Evolutionary conservation across 2,329 filamentous ascomycete species (phyloP).

Genomic region (Aspergillus quadrilineatus): DNA sequence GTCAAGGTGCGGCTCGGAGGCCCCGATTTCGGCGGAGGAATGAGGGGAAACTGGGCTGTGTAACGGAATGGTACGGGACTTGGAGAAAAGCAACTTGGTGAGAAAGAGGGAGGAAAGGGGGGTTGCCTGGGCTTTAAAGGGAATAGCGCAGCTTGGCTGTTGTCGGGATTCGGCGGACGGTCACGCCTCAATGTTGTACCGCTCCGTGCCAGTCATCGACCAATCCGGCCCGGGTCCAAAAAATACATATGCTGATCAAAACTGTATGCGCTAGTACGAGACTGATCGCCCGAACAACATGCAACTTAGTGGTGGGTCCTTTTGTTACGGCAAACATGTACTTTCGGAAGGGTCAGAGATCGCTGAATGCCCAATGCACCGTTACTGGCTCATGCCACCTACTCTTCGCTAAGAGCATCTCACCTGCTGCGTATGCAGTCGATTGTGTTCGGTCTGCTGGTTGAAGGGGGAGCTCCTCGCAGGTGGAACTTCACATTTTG

Average conservation of each 20-base stretch:
- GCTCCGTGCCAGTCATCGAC: slow-evolving; percentile 27
- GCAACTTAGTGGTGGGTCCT: slow-evolving; percentile 21
- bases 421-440: slow-evolving; percentile 7
- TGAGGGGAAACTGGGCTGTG: slow-evolving; percentile 6
- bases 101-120: slow-evolving; percentile 7
- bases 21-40: slow-evolving; percentile 32
- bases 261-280: slow-evolving; percentile 15
- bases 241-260: slow-evolving; percentile 20
- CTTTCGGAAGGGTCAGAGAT: slow-evolving; percentile 5
- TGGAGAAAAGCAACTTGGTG: slow-evolving; percentile 1
- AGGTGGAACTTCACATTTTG: too few species aligned
- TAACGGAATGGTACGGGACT: neutral
- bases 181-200: slow-evolving; percentile 8
- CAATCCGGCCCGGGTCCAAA: slow-evolving; percentile 14
- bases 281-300: slow-evolving; percentile 18
- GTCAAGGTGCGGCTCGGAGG: slow-evolving; percentile 18
- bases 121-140: slow-evolving; percentile 20
- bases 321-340: slow-evolving; percentile 11
- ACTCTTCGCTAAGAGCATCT: slow-evolving; percentile 13
- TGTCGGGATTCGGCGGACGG: slow-evolving; percentile 30
- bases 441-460: neutral
- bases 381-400: slow-evolving; percentile 9
- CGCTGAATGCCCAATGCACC: slow-evolving; percentile 16
- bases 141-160: slow-evolving; percentile 29
- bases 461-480: neutral